These are phyloP conservation scores for Pseudonitzschia multistriata DNA, from an alignment of 108 stramenopile species.

Conservation along the genomic window DNA sequence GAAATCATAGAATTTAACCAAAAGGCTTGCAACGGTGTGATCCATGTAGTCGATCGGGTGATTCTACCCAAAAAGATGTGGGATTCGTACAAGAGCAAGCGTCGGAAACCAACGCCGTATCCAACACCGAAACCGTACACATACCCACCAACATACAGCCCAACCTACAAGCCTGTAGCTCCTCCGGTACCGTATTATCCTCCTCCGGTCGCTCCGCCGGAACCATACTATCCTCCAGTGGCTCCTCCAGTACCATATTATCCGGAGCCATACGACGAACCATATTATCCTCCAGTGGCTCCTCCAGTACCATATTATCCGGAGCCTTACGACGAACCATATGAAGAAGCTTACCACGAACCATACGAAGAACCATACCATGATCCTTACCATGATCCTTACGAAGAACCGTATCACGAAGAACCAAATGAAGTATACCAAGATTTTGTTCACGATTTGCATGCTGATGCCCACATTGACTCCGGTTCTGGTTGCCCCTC, in stretches of 20 bases:
- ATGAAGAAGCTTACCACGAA: background rate
- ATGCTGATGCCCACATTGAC: background rate
- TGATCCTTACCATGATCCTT: background rate
- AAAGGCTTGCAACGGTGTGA: conserved; percentile 6
- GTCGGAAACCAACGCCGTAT: background rate
- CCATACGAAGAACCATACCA: background rate
- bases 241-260: background rate
- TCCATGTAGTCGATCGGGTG: conserved; percentile 5
- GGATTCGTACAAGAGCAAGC: background rate
- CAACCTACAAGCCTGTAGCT: background rate
- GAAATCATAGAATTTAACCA: conserved; percentile 8
- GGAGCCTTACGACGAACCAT: background rate
- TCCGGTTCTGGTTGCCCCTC: background rate
- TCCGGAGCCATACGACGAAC: background rate
- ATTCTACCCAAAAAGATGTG: background rate
- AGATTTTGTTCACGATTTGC: background rate
- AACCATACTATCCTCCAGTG: background rate
- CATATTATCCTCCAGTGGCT: background rate
- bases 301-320: background rate
- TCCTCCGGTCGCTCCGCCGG: no score
- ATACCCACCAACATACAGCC: background rate
- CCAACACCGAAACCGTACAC: background rate
- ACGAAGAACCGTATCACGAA: background rate
- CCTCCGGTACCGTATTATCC: background rate
- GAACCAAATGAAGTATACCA: no score